Base-by-base conservation (phyloP, 2,329 filamentous ascomycete genomes). In the Hymenoscyphus albidus region DNA sequence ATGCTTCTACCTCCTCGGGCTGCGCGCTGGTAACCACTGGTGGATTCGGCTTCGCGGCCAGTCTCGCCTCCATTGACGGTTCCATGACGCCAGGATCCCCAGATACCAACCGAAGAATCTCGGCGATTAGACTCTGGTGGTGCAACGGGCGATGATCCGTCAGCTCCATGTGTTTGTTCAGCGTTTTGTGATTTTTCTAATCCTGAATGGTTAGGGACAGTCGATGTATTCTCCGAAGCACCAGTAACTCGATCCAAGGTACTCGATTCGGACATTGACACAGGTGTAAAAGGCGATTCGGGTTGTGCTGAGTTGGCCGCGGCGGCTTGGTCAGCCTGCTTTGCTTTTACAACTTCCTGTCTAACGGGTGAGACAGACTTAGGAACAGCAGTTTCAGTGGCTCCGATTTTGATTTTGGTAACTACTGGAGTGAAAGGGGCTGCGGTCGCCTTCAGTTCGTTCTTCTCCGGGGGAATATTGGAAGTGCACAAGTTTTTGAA, bases 401-500 rank as follows among this genome's bases (percentile, higher is more conserved):
- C 18, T 55, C 69, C 70, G 18, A 63, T 42, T 54, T 72, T 73
- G 42, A 70, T 54, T 58, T 71, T 71, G 9, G 64, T 59, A 58
- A 73, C 73, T 18, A 66, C 72, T 3, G 74, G 73, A 16, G 69
- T 74, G 64, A 75, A 74, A 12, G 73, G 62, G 13, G 69, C 58
- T 16, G 74, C 74, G 35, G 73, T 75, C 22, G 72, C 73, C 64
- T 89, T 88, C 35, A 88, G 77, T 68, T 84, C 86, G 9, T 82
- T 81, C 73, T 81, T 86, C 66, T 83, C 84, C 0, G 83, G 81
- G 9, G 79, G 66, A n/a, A 82, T 68, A 64, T 82, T 84, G 54
- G 82, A 81, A 1, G 90, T 93, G 71, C 81, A 86, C 59, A 98
- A 82, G 70, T 88, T 85, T 71, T 90, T 95, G 79, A 96, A 98